phyloP scores from a whole-genome alignment of 495 filamentous ascomycete genomes.

The Neurospora sp. region DNA sequence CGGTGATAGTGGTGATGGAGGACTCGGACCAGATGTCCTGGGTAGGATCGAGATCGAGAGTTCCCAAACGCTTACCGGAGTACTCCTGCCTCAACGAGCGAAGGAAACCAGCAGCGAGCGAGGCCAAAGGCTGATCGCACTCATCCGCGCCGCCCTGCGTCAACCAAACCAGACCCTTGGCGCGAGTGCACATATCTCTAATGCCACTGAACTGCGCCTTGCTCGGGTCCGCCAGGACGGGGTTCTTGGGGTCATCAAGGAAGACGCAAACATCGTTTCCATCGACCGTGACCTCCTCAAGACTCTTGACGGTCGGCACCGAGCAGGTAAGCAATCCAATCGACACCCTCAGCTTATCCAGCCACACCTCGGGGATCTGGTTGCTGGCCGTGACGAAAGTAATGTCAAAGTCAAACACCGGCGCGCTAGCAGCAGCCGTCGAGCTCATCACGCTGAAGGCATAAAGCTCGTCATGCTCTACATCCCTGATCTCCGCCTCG shows the following conservation, averaged over 20 bases:
- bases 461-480: conserved; percentile 21
- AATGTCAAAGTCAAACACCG: conserved; percentile 18
- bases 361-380: conserved; percentile 3
- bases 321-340: conserved; percentile 18
- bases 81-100: conserved; percentile 24
- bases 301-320: conserved; percentile 11
- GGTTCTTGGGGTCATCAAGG: conserved; percentile 23
- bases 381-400: conserved; percentile 8
- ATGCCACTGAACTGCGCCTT: conserved; percentile 14
- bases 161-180: conserved; percentile 37
- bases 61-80: conserved; percentile 14
- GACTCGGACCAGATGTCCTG: conserved; percentile 8
- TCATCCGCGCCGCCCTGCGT: conserved; percentile 35
- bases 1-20: conserved; percentile 12
- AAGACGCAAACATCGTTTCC: conserved; percentile 22
- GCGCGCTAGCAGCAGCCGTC: conserved; percentile 4
- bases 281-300: conserved; percentile 7
- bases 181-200: conserved; percentile 17
- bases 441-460: conserved; percentile 21
- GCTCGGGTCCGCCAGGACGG: conserved; percentile 18
- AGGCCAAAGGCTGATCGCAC: conserved; percentile 13
- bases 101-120: conserved; percentile 23
- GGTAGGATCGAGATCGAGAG: conserved; percentile 16
- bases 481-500: conserved; percentile 22
- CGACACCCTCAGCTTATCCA: conserved; percentile 17